Evolutionary conservation across 1,139 yeast genomes (phyloP), one percentile per base, ranked within the genome.

Genomic region (Blastobotrys raffinosifermentans): DNA sequence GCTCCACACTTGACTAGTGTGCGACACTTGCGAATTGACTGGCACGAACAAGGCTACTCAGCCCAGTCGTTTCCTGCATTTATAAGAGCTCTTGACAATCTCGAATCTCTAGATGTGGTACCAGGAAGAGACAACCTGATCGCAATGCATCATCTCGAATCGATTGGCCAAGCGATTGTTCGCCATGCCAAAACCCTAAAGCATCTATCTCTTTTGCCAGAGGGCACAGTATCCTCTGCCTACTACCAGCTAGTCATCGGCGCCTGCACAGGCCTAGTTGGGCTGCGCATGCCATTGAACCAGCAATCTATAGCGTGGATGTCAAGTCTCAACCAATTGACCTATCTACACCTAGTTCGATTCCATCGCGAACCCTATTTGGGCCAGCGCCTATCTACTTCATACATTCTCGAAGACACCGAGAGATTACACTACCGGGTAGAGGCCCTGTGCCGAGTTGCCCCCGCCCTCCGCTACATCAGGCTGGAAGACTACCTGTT

Each of bases 381-480:
- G 13, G 52, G 53, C n/a, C 53, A 48, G 32, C 38, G 40, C 14
- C 36, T 39, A 9, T 29, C 9, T 4, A 18, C 20, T 6, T 35
- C 48, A 4, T 49, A 40, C 25, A 37, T 45, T n/a, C 30, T 45
- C 13, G 53, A 48, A 27, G 49, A 44, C 30, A 38, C 49, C 42
- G 29, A 38, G 21, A 32, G 50, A 15, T 40, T 39, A 29, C 39
- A 41, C 30, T 38, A 43, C 29, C 30, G 31, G 9, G 50, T 45
- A 8, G 38, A 38, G 18, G 26, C 32, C 11, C 32, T 47, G 25
- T 41, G 36, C 20, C 19, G 18, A 3, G 32, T 41, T 3, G 50
- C 46, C 22, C 48, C 49, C 4, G 18, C 38, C 3, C 37, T 50
- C n/a, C 23, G 33, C 33, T 50, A 45, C 35, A 37, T 50, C 16